Percentiles rank a stretch among this genome's conserved stretches.
Conservation (phyloP, 2,329 filamentous ascomycete genomes). For the Scedosporium dehoogii region DNA sequence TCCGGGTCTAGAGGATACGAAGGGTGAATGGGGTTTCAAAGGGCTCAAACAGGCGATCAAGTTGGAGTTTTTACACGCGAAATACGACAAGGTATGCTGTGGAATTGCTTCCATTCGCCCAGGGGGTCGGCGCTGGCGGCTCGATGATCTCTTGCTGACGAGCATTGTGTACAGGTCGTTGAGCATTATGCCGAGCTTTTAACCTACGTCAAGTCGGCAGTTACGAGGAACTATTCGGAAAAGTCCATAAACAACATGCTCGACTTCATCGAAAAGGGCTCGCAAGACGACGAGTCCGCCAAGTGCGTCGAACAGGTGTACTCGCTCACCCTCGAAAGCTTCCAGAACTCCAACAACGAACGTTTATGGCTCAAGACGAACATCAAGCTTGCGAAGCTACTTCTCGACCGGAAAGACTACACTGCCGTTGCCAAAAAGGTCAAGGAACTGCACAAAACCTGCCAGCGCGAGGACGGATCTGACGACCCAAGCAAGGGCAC, state of each 20-base stretch:
- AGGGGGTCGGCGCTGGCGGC: no score
- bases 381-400: slow-evolving; percentile 87
- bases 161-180: slow-evolving; percentile 52
- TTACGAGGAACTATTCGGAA: slow-evolving; percentile 96
- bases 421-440: slow-evolving; percentile 70
- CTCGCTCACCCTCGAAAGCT: slow-evolving; percentile 82
- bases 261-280: slow-evolving; percentile 92
- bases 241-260: slow-evolving; percentile 99
- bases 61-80: slow-evolving; percentile 84
- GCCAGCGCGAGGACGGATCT: slow-evolving; percentile 74
- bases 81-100: slow-evolving; percentile 62
- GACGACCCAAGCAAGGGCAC: slow-evolving; percentile 95
- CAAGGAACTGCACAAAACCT: slow-evolving; percentile 78
- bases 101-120: no score
- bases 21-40: slow-evolving; percentile 98
- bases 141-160: background rate
- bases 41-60: slow-evolving; percentile 97
- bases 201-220: slow-evolving; percentile 93
- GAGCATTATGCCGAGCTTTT: slow-evolving; percentile 91
- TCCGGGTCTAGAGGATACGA: slow-evolving; percentile 73
- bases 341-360: slow-evolving; percentile 96
- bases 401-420: slow-evolving; percentile 88
- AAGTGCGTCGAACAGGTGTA: slow-evolving; percentile 92
- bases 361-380: slow-evolving; percentile 96
- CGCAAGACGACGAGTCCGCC: slow-evolving; percentile 55